These are phyloP conservation scores for Saturnispora serradocipensis DNA, from an alignment of 805 yeast species.

Conservation along the genomic window DNA sequence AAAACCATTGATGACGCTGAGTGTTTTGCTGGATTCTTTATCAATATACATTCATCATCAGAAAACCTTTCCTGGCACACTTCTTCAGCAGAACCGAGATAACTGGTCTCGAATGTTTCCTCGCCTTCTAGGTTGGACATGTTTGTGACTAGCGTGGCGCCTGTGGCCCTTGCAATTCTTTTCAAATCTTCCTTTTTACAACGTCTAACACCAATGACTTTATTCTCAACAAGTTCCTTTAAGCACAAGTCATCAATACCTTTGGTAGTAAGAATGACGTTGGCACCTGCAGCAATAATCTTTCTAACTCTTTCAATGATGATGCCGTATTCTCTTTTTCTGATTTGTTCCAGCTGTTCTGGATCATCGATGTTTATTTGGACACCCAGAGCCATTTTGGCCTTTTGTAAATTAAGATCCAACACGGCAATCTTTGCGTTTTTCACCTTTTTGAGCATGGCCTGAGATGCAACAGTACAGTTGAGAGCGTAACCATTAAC, in stretches of 20 bases:
- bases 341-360: constrained; percentile 77
- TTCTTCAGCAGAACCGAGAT: constrained; percentile 82
- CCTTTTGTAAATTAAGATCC: constrained; percentile 90
- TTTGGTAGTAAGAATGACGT: constrained; percentile 85
- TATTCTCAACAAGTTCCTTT: constrained; percentile 84
- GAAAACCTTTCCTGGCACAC: constrained; percentile 85
- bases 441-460: constrained; percentile 69
- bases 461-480: constrained; percentile 96
- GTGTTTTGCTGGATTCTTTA: constrained; percentile 84
- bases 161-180: constrained; percentile 96
- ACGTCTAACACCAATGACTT: constrained; percentile 92
- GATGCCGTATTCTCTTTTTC: constrained; percentile 82
- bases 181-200: constrained; percentile 94
- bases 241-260: constrained; percentile 91
- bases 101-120: constrained; percentile 77
- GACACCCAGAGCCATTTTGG: constrained; percentile 97
- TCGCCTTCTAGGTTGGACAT: constrained; percentile 95
- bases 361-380: constrained; percentile 96
- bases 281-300: constrained; percentile 82
- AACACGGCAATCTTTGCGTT: constrained; percentile 79
- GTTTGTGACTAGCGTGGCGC: constrained; percentile 81
- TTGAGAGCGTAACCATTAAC: constrained; percentile 93
- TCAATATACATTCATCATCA: constrained; percentile 93
- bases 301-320: constrained; percentile 74
- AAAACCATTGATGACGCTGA: constrained; percentile 85